These are phyloP conservation scores for Cystobasidiaceae sp. DNA, from an alignment of 1,284 basidiomycete species.

Conservation along the genomic window DNA sequence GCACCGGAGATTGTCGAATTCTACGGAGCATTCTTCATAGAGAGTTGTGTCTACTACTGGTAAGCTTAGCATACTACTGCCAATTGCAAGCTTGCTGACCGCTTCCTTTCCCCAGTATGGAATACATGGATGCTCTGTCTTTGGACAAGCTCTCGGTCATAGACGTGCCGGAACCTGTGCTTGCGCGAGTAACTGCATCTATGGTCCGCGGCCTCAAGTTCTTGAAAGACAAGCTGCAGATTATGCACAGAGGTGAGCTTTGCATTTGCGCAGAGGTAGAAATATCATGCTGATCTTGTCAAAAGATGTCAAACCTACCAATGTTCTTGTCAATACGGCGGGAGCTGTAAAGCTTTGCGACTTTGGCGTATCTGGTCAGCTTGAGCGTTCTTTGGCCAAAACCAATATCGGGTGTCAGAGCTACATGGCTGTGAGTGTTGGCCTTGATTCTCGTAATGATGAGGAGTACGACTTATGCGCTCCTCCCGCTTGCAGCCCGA, in stretches of 20 bases:
- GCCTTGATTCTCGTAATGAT: no score
- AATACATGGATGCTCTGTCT: constrained; percentile 95
- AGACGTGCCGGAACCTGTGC: constrained; percentile 66
- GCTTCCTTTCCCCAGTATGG: constrained; percentile 62
- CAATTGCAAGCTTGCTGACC: no score
- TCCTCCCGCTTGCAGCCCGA: constrained; percentile 61
- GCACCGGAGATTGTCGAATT: constrained; percentile 94
- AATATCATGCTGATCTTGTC: no score
- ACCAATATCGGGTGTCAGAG: constrained; percentile 98
- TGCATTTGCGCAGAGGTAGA: no score
- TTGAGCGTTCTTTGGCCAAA: constrained; percentile 93
- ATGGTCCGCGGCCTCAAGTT: constrained; percentile 92
- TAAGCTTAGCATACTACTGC: neutral
- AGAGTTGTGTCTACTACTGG: constrained; percentile 97
- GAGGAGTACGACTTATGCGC: neutral
- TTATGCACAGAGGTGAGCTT: constrained; percentile 81
- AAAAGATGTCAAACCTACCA: constrained; percentile 92
- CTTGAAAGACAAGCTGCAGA: constrained; percentile 90
- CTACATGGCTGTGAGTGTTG: constrained; percentile 85
- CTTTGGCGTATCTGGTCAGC: constrained; percentile 95
- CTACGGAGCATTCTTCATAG: constrained; percentile 98
- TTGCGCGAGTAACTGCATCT: constrained; percentile 73
- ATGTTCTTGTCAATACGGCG: constrained; percentile 82
- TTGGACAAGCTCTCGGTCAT: constrained; percentile 74
- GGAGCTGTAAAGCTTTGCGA: constrained; percentile 94